Conservation (phyloP, 495 filamentous ascomycete genomes). For the Aspergillus nanangensis region DNA sequence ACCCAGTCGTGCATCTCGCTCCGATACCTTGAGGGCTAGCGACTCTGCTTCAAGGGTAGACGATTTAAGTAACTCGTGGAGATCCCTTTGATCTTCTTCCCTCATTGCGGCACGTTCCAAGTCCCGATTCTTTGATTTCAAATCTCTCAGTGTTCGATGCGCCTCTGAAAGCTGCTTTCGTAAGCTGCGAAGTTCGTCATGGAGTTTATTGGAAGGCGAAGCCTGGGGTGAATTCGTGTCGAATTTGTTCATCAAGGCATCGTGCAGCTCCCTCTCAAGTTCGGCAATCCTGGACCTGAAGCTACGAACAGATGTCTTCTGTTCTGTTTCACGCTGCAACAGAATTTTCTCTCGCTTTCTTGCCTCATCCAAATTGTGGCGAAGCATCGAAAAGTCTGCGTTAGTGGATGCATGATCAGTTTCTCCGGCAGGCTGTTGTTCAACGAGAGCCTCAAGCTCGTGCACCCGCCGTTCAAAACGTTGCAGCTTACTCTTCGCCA, state of each 20-base stretch:
- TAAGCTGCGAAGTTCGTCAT: slow-evolving; percentile 58
- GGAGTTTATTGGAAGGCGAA: slow-evolving; percentile 51
- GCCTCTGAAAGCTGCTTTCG: slow-evolving; percentile 60
- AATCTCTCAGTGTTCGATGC: slow-evolving; percentile 54
- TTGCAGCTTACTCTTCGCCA: slow-evolving; percentile 50
- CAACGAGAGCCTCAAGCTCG: slow-evolving; percentile 54
- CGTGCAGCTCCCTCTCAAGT: slow-evolving; percentile 54
- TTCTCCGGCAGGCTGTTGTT: slow-evolving; percentile 29
- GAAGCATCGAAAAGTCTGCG: slow-evolving; percentile 54
- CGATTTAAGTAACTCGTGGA: slow-evolving; percentile 61
- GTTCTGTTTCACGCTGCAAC: slow-evolving; percentile 57
- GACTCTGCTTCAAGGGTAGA: slow-evolving; percentile 66
- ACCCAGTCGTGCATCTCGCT: slow-evolving; percentile 45
- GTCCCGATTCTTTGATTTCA: slow-evolving; percentile 47
- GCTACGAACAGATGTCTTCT: slow-evolving; percentile 49
- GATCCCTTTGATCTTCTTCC: slow-evolving; percentile 59
- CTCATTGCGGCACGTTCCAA: slow-evolving; percentile 42
- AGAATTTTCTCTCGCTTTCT: slow-evolving; percentile 59
- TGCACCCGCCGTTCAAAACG: slow-evolving; percentile 55
- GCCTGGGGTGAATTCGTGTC: slow-evolving; percentile 39
- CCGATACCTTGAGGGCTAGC: slow-evolving; percentile 52
- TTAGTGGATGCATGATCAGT: slow-evolving; percentile 38
- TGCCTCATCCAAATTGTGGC: slow-evolving; percentile 56
- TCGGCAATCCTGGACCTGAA: slow-evolving; percentile 51
- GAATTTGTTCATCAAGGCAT: slow-evolving; percentile 47